These are phyloP conservation scores for Candida railenensis DNA, from an alignment of 805 yeast species.

Conservation along the genomic window DNA sequence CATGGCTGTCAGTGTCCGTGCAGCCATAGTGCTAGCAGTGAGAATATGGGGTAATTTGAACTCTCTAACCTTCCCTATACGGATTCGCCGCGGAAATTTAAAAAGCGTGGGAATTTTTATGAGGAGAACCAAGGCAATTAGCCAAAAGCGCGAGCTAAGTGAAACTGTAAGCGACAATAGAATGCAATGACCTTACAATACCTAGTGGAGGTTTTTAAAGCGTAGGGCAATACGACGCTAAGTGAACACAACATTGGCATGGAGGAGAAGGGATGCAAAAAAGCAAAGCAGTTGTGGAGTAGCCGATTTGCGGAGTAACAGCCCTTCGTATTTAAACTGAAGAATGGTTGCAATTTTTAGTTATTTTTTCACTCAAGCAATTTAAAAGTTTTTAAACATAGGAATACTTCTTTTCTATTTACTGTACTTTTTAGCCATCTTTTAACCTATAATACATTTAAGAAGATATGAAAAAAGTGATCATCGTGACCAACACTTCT, in stretches of 20 bases:
- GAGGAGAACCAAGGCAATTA: slow-evolving; percentile 2
- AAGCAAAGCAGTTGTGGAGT: not conserved
- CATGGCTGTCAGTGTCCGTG: no score
- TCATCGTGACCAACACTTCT: slow-evolving; percentile 35
- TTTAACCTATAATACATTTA: no score
- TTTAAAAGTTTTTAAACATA: no score
- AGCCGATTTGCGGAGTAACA: not conserved
- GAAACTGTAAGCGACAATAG: not conserved
- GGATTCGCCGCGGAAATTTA: slow-evolving; percentile 1
- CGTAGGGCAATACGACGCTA: no score
- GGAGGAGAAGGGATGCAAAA: no score
- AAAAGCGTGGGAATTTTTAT: not conserved
- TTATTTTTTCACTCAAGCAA: not conserved
- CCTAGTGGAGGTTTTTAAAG: not conserved
- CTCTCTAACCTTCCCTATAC: not conserved
- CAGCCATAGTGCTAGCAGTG: no score
- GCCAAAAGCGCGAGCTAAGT: not conserved
- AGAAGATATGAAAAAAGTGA: slow-evolving; percentile 7
- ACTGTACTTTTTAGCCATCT: no score
- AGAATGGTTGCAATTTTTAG: not conserved
- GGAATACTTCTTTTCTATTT: no score
- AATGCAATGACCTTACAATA: not conserved
- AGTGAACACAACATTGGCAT: no score
- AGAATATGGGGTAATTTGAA: not conserved
- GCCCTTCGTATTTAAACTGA: no score